Conservation (phyloP, 129 eudicot species). For the Helichrysum umbraculigerum region DNA sequence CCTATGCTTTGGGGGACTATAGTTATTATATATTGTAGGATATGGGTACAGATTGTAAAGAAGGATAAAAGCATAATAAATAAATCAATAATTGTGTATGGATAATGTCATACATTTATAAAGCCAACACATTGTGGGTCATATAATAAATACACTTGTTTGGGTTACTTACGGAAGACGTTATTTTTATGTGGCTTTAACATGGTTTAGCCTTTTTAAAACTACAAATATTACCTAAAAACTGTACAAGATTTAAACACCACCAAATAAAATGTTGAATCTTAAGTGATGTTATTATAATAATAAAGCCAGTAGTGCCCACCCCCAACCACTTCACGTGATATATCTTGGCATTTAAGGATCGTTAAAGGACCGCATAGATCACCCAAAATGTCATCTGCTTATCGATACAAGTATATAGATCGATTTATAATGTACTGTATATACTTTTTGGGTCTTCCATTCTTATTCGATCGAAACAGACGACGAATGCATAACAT, state of each 20-base stretch:
- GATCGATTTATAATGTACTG: too few relatives aligned
- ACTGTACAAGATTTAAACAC: too few relatives aligned
- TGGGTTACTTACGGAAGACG: background rate
- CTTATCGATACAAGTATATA: too few relatives aligned
- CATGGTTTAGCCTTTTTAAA: background rate
- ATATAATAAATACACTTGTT: background rate
- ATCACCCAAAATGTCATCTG: background rate
- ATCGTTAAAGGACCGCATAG: background rate
- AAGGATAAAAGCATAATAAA: background rate
- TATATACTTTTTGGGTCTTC: too few relatives aligned
- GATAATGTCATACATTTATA: slow-evolving; percentile 26
- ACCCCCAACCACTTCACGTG: slow-evolving; percentile 1
- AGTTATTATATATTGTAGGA: slow-evolving; percentile 21
- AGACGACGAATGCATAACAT: too few relatives aligned
- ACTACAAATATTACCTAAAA: background rate
- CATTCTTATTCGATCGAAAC: too few relatives aligned
- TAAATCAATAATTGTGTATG: slow-evolving; percentile 9
- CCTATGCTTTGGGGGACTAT: background rate
- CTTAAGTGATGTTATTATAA: background rate
- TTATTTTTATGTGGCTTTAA: background rate
- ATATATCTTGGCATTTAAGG: background rate
- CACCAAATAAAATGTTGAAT: background rate
- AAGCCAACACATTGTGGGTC: slow-evolving; percentile 32
- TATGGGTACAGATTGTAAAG: slow-evolving; percentile 1
- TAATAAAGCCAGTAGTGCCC: background rate